Evolutionary conservation across 768 basidiomycete species (phyloP), one percentile per base, ranked within the genome.

Genomic region (Suillus variegatus): DNA sequence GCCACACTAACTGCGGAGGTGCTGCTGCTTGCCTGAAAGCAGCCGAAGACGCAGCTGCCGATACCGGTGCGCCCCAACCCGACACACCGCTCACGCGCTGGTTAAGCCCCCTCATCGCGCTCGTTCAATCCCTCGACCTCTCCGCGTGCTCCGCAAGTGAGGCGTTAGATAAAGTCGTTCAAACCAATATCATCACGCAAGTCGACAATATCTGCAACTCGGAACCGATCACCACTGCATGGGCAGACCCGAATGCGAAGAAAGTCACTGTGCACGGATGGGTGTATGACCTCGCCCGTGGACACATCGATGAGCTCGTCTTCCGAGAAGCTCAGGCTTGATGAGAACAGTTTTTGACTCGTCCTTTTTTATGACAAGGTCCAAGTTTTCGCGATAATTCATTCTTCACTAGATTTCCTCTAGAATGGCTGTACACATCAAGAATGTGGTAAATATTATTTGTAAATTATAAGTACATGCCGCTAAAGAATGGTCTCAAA

Each of bases 1-100:
- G 94, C 20, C 94, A 97, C 74, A 88, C 89, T 13, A 81, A 86
- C 63, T 97, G 94, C 73, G 94, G 93, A 63, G 94, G 94, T 61
- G 90, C 86, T 4, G 74, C 78, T 0, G 87, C 89, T 6, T 86
- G 86, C 58, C 77, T 86, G 47, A 70, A 74, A 0, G 84, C 86
- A 51, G 82, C 79, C 41, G 75, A 79, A 64, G 77, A 75, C n/a
- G 72, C 77, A 18, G 62, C 68, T 8, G 69, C 81, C 60, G 16
- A 56, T 49, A 1, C 36, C 5, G 5, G 6, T 6, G 62, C 72
- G 35, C 66, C 75, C 20, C 67, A 82, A 38, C 69, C 78, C 28
- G 77, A 82, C 25, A 79, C 82, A 0, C 81, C 88, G 9, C 83
- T 95, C 68, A 82, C 82, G 35, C 85, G 86, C 60, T 95, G 92